Conservation (phyloP, 768 basidiomycete genomes). For the Flagelloscypha sp. region DNA sequence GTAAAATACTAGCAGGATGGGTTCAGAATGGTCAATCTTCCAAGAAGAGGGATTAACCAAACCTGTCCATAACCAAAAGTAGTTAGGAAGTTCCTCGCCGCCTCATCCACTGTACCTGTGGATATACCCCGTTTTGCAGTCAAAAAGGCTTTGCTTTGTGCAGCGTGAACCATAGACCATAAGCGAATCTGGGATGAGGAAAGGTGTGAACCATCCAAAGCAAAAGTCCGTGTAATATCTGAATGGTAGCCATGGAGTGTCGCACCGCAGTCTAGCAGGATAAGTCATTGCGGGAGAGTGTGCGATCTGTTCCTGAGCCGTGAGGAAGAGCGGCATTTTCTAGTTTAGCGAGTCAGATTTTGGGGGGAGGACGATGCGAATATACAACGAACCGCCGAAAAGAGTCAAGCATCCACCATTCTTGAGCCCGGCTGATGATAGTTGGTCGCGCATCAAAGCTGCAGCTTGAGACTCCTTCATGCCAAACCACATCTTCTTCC, state of each 20-base stretch:
- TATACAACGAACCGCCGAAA: slow-evolving; percentile 57
- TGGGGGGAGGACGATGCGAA: not conserved
- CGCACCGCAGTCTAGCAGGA: slow-evolving; percentile 70
- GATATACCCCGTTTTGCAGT: slow-evolving; percentile 38
- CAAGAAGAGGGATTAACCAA: no score
- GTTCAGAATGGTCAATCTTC: no score
- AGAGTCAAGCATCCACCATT: slow-evolving; percentile 57
- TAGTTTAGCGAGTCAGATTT: slow-evolving; percentile 18
- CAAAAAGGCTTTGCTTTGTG: slow-evolving; percentile 49
- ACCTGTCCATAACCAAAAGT: slow-evolving; percentile 34
- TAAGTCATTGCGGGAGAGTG: slow-evolving; percentile 50
- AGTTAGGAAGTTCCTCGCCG: slow-evolving; percentile 47
- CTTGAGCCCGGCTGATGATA: slow-evolving; percentile 50
- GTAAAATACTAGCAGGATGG: slow-evolving; percentile 72
- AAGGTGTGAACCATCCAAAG: slow-evolving; percentile 48
- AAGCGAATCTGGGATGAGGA: slow-evolving; percentile 41
- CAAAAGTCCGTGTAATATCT: slow-evolving; percentile 78
- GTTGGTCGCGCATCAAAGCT: slow-evolving; percentile 46
- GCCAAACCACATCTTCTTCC: slow-evolving; percentile 53
- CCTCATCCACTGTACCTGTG: slow-evolving; percentile 51
- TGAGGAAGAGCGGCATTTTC: slow-evolving; percentile 86
- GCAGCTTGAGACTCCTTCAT: slow-evolving; percentile 69
- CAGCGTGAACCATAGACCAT: slow-evolving; percentile 59
- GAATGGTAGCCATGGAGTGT: slow-evolving; percentile 66
- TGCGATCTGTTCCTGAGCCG: slow-evolving; percentile 66